Evolutionary conservation across 768 basidiomycete species (phyloP).

Genomic region (Grammothele lineata): DNA sequence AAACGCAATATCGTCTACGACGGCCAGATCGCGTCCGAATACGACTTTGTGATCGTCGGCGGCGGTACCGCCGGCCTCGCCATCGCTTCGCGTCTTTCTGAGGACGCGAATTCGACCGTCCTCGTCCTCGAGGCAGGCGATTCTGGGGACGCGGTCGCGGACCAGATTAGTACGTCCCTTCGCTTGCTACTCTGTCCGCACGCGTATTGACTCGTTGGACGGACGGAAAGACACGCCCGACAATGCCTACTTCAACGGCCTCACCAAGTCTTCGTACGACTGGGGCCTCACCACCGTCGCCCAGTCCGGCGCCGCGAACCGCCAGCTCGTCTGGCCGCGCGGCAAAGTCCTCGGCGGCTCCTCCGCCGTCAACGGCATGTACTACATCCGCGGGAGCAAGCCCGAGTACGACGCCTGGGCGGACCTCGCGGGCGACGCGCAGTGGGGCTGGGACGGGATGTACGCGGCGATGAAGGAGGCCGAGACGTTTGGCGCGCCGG

Average conservation of each 20-base stretch:
- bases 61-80: conserved; percentile 47
- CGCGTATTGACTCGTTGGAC: no score
- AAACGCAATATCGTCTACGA: conserved; percentile 38
- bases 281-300: conserved; percentile 50
- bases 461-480: conserved; percentile 44
- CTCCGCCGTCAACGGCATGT: conserved; percentile 67
- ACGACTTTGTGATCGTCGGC: conserved; percentile 52
- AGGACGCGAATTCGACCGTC: conserved; percentile 40
- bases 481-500: conserved; percentile 56
- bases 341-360: conserved; percentile 71
- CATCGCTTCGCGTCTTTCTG: conserved; percentile 42
- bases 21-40: conserved; percentile 32
- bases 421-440: conserved; percentile 32
- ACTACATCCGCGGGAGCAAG: conserved; percentile 50
- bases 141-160: conserved; percentile 36
- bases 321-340: conserved; percentile 50
- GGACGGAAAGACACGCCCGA: conserved; percentile 51
- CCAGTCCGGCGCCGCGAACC: conserved; percentile 41
- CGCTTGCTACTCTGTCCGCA: not conserved
- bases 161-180: conserved; percentile 8
- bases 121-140: conserved; percentile 43
- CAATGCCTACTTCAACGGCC: conserved; percentile 49
- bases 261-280: conserved; percentile 46
- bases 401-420: conserved; percentile 47
- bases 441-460: conserved; percentile 47